A percentile compares a stretch with the other conserved stretches of the same genome.
These are phyloP conservation scores for Cladosporium sp. DNA, from an alignment of 2,329 filamentous ascomycete genomes.

Conservation along the genomic window DNA sequence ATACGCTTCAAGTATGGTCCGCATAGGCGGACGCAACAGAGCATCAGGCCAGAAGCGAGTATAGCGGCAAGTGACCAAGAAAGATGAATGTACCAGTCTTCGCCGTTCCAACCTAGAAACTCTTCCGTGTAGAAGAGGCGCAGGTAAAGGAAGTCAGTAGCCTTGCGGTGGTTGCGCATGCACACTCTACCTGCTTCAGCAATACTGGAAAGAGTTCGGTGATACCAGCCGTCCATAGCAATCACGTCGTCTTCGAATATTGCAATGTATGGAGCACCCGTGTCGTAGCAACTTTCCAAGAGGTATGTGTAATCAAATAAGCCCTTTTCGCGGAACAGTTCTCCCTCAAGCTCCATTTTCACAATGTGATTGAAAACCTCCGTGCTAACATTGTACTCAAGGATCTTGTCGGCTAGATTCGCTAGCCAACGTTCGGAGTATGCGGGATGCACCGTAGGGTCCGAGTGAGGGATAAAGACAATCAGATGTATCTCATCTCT, in stretches of 20 bases:
- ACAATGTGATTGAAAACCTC: conserved; percentile 43
- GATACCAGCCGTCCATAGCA: conserved; percentile 50
- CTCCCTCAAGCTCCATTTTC: too few relatives aligned
- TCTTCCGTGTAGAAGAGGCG: conserved; percentile 50
- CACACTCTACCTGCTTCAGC: conserved; percentile 31
- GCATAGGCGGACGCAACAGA: too few relatives aligned
- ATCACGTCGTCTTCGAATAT: conserved; percentile 52
- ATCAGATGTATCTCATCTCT: conserved; percentile 44
- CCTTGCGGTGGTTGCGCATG: conserved; percentile 5
- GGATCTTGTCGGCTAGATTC: conserved; percentile 42
- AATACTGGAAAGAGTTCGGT: conserved; percentile 42
- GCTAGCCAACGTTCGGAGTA: conserved; percentile 45
- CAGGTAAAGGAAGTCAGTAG: conserved; percentile 41
- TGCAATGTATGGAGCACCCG: conserved; percentile 42
- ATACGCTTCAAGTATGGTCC: too few relatives aligned
- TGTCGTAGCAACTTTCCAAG: conserved; percentile 42
- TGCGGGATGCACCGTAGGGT: conserved; percentile 43
- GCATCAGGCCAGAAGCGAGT: too few relatives aligned
- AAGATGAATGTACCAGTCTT: conserved; percentile 43
- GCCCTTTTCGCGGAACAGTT: too few relatives aligned
- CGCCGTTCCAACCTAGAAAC: conserved; percentile 48
- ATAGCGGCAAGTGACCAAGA: conserved; percentile 33
- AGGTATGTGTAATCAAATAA: conserved; percentile 48
- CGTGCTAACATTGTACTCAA: conserved; percentile 43
- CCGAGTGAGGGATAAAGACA: conserved; percentile 47